Conservation (phyloP, 2,329 filamentous ascomycete genomes). For the Aspergillus sp. region DNA sequence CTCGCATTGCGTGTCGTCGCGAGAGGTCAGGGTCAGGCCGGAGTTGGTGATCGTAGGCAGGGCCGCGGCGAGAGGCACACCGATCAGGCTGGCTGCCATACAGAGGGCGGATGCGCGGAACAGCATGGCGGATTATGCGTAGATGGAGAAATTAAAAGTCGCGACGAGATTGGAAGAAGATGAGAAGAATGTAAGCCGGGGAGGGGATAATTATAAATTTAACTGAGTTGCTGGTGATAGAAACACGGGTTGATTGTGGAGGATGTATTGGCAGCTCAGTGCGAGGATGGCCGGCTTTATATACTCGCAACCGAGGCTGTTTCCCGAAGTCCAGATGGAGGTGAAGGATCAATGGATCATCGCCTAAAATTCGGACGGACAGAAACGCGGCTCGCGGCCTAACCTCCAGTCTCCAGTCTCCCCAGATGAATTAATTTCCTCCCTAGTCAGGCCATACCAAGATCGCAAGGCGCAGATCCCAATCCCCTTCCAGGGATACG, state of each 20-base stretch:
- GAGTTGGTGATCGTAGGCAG: background rate
- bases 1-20: conserved; percentile 6
- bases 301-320: background rate
- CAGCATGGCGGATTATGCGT: background rate
- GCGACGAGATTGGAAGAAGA: background rate
- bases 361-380: background rate
- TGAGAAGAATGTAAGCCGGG: background rate
- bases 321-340: background rate
- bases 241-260: background rate
- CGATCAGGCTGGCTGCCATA: background rate
- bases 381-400: background rate
- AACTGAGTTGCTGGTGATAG: background rate
- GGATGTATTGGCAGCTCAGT: background rate
- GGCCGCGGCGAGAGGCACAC: background rate
- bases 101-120: background rate
- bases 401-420: background rate
- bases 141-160: background rate
- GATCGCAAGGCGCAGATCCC: background rate
- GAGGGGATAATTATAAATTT: background rate
- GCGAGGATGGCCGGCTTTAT: background rate
- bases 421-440: background rate
- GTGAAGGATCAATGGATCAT: background rate
- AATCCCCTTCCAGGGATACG: background rate
- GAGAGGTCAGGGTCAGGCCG: background rate
- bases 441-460: background rate